Percentiles rank a stretch among this genome's conserved stretches.
Evolutionary conservation across 208 protist species (phyloP).

Genomic region (Vickermania ingenoplastis): DNA sequence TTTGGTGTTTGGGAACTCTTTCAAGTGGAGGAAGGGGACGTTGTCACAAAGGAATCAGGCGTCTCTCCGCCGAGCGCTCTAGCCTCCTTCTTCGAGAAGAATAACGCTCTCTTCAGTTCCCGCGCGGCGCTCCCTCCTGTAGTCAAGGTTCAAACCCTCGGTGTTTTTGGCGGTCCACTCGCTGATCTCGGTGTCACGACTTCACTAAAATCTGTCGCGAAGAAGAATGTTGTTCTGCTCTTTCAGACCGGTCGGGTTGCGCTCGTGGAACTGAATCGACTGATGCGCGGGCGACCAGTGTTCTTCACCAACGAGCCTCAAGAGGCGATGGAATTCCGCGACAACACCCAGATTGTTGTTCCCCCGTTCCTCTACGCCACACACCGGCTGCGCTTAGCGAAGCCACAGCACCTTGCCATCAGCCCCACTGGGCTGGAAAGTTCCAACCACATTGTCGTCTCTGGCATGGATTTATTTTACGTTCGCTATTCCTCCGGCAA

Average conservation of each 20-base stretch:
- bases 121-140: conserved; percentile 58
- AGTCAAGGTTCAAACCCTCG: conserved; percentile 53
- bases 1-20: conserved; percentile 86
- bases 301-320: conserved; percentile 18
- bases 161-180: conserved; percentile 51
- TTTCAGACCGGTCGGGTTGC: conserved; percentile 68
- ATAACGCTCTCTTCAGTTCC: conserved; percentile 63
- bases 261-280: conserved; percentile 47
- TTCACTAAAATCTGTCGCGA: conserved; percentile 58
- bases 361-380: conserved; percentile 40
- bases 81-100: conserved; percentile 59
- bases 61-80: conserved; percentile 64
- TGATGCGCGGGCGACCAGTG: conserved; percentile 60
- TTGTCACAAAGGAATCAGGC: conserved; percentile 43
- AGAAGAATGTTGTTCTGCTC: conserved; percentile 74
- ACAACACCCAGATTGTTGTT: conserved; percentile 56
- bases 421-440: conserved; percentile 76
- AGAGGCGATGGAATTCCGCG: neutral
- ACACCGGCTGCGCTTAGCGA: conserved; percentile 62
- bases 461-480: conserved; percentile 87
- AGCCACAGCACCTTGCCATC: conserved; percentile 43
- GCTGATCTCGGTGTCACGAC: conserved; percentile 69
- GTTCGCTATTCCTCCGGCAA: conserved; percentile 79
- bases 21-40: conserved; percentile 39
- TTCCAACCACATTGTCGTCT: conserved; percentile 75